Conservation (phyloP, 768 basidiomycete species). For the Lactarius deliciosus region DNA sequence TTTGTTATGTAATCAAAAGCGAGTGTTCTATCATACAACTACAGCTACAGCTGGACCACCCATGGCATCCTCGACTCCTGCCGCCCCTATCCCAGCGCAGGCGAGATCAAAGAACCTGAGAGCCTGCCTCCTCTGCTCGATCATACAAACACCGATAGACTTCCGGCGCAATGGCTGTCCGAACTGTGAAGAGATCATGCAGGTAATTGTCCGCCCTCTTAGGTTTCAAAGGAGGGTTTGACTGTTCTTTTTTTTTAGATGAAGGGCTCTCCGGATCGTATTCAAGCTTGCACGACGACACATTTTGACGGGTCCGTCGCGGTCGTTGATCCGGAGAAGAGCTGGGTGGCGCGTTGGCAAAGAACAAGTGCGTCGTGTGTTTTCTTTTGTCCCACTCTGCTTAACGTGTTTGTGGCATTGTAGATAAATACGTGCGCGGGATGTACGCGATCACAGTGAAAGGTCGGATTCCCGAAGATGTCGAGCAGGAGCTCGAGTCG, state of each 20-base stretch:
- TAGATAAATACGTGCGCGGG: constrained; percentile 88
- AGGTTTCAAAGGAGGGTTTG: background rate
- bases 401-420: background rate
- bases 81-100: constrained; percentile 52
- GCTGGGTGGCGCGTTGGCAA: constrained; percentile 98
- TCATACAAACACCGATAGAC: constrained; percentile 80
- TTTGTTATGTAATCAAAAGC: constrained; percentile 9
- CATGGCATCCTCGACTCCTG: constrained; percentile 19
- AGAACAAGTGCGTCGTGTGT: constrained; percentile 65
- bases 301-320: constrained; percentile 93
- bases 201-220: constrained; percentile 47
- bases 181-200: constrained; percentile 94
- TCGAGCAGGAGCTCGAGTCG: constrained; percentile 75
- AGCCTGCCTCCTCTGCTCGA: constrained; percentile 92
- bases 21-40: background rate
- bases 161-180: constrained; percentile 89
- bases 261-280: constrained; percentile 82
- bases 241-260: constrained; percentile 51
- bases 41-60: background rate
- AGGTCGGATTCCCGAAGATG: constrained; percentile 81
- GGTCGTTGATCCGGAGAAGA: constrained; percentile 78
- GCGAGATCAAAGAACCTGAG: constrained; percentile 74
- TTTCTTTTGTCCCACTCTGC: background rate
- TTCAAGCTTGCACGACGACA: constrained; percentile 83
- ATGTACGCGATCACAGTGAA: constrained; percentile 92